phyloP scores from a whole-genome alignment of 352 stramenopile genomes.

The Globisporangium orthogonon region DNA sequence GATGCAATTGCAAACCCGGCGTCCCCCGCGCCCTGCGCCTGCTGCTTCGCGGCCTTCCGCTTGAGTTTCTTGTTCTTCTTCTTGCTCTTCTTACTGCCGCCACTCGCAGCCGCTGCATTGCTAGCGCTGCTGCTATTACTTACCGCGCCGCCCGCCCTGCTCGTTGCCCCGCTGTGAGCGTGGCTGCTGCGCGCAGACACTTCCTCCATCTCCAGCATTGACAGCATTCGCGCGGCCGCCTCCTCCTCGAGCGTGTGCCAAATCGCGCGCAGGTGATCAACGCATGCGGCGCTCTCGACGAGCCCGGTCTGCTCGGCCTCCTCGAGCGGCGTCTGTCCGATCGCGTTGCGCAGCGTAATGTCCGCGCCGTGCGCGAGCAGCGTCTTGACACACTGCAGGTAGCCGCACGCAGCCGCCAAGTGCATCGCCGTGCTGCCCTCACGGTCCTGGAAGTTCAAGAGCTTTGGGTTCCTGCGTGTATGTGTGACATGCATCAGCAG shows the following conservation, averaged over 20 bases:
- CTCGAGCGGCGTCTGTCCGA: conserved; percentile 76
- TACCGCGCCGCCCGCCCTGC: neutral
- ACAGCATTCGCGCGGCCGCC: conserved; percentile 67
- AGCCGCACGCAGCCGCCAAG: conserved; percentile 63
- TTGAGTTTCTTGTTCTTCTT: conserved; percentile 78
- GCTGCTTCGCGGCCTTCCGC: conserved; percentile 32
- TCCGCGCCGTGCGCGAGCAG: conserved; percentile 54
- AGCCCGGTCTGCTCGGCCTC: conserved; percentile 67
- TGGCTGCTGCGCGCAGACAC: conserved; percentile 10
- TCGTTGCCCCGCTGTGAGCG: neutral
- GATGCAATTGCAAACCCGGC: neutral
- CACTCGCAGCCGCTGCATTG: neutral
- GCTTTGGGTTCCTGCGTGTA: conserved; percentile 32
- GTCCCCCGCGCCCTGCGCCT: conserved; percentile 11
- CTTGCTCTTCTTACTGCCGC: conserved; percentile 40
- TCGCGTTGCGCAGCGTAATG: conserved; percentile 71
- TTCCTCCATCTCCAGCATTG: conserved; percentile 83
- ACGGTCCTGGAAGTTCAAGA: conserved; percentile 78
- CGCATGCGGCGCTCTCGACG: conserved; percentile 45
- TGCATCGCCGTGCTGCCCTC: conserved; percentile 84
- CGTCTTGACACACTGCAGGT: conserved; percentile 66
- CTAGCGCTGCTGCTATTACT: neutral
- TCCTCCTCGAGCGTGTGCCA: conserved; percentile 77
- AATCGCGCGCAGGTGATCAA: conserved; percentile 48
- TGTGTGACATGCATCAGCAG: too few relatives aligned